These are phyloP conservation scores for Radiomyces spectabilis DNA, from an alignment of 192 early-diverging fungal species.

Conservation along the genomic window DNA sequence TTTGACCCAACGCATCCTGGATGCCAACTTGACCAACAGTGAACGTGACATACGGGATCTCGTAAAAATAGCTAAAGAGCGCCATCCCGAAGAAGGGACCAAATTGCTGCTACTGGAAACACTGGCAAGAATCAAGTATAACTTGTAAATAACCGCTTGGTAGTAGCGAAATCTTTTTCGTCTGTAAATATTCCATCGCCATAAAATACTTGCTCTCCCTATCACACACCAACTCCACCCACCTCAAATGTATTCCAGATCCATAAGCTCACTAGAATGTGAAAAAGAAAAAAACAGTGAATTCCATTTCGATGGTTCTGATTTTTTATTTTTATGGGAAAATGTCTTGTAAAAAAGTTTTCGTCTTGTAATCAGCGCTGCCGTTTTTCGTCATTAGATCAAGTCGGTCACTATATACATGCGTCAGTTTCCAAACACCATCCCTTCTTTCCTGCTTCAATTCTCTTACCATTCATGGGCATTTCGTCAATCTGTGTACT, in stretches of 20 bases:
- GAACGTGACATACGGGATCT: neutral
- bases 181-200: too few relatives aligned
- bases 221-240: too few relatives aligned
- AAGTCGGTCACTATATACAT: neutral
- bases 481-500: constrained; percentile 95
- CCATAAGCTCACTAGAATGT: too few relatives aligned
- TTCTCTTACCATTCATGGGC: constrained; percentile 62
- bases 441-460: neutral
- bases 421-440: neutral
- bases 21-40: neutral
- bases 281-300: too few relatives aligned
- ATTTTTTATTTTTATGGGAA: neutral
- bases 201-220: too few relatives aligned
- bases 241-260: too few relatives aligned
- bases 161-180: too few relatives aligned
- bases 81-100: neutral
- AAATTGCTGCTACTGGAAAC: neutral
- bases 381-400: neutral
- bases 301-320: neutral
- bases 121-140: neutral
- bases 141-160: too few relatives aligned
- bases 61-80: neutral
- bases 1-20: neutral
- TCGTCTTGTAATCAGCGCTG: neutral
- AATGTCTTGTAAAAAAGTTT: neutral